Conservation (phyloP, 345 rosid genomes). For the Anastatica hierochuntica region DNA sequence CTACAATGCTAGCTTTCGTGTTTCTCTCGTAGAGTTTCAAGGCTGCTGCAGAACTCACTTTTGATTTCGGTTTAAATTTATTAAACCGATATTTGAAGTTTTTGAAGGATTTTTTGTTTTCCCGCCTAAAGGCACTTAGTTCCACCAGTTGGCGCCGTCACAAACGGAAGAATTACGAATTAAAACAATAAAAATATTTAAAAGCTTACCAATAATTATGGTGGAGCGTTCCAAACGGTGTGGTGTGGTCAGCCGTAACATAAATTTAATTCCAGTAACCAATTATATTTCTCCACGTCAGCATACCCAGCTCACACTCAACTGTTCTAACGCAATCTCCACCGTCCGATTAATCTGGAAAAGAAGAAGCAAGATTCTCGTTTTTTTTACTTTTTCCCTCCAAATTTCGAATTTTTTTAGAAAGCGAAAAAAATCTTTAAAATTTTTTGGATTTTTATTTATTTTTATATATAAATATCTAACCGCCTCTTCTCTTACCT, state of each 20-base stretch:
- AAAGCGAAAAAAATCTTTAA: conserved; percentile 4
- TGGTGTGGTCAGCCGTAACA: conserved; percentile 16
- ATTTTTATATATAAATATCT: conserved; percentile 10
- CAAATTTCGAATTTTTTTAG: neutral
- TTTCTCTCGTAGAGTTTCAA: no score
- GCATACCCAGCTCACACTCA: conserved; percentile 9
- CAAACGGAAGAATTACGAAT: neutral
- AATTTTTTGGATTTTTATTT: neutral
- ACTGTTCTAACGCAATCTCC: neutral
- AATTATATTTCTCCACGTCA: neutral
- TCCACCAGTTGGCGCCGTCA: conserved; percentile 26
- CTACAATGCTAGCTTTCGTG: no score
- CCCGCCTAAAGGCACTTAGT: conserved; percentile 30
- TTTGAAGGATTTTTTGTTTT: conserved; percentile 30
- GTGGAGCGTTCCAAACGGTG: conserved; percentile 26
- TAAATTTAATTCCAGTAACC: neutral
- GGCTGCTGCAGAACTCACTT: no score
- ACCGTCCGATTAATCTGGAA: conserved; percentile 15
- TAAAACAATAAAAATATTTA: neutral
- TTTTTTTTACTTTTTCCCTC: conserved; percentile 11
- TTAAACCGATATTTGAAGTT: no score
- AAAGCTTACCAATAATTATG: conserved; percentile 7
- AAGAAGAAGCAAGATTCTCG: conserved; percentile 16
- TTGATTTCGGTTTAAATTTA: no score
- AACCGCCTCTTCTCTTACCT: conserved; percentile 20